Conservation (phyloP, 345 rosid genomes). For the Zanthoxylum bungeanum region DNA sequence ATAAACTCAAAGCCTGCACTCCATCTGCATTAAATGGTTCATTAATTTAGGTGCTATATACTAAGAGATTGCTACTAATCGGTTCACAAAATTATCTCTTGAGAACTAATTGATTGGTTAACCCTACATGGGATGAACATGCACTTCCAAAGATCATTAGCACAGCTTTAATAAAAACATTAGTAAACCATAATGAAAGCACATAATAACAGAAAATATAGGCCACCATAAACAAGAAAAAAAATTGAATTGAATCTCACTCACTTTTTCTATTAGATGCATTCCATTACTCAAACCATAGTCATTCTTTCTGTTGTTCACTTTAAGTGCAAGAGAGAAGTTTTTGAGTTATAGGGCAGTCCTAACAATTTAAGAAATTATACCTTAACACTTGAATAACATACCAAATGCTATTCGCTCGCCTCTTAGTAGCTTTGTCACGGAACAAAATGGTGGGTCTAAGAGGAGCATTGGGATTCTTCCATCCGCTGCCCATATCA, state of each 20-base stretch:
- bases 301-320: neutral
- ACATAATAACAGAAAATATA: neutral
- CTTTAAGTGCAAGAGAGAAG: neutral
- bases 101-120: neutral
- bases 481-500: neutral
- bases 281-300: neutral
- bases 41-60: neutral
- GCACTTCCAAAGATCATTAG: neutral
- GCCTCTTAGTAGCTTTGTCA: too few species aligned
- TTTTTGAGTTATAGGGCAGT: too few species aligned
- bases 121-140: neutral
- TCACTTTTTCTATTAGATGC: neutral
- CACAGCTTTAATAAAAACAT: neutral
- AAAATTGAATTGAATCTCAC: neutral
- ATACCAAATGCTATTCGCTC: neutral
- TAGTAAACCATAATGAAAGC: too few species aligned
- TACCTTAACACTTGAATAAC: too few species aligned
- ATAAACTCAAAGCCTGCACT: neutral
- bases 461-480: neutral
- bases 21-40: neutral
- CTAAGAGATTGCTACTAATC: neutral
- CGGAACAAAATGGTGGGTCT: neutral
- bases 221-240: neutral
- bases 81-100: neutral
- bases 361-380: too few species aligned